A percentile compares a stretch with the other conserved stretches of the same genome.
Evolutionary conservation across 2,329 filamentous ascomycete species (phyloP).

Genomic region (Aureobasidium pullulans): DNA sequence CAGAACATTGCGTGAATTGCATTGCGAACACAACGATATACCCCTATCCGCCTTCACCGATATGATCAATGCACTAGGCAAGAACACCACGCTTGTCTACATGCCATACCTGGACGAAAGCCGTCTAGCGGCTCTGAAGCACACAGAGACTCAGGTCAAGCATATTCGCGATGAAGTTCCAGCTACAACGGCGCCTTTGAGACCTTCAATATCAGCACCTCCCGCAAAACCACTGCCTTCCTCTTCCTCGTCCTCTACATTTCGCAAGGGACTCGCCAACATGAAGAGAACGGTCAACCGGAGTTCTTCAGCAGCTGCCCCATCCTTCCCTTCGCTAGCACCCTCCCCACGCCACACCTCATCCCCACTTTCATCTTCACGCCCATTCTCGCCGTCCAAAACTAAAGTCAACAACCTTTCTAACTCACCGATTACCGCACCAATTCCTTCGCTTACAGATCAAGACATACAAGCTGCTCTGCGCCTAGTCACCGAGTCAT

Average conservation of each 20-base stretch:
- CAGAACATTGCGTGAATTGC: slow-evolving; percentile 53
- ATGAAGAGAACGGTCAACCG: slow-evolving; percentile 26
- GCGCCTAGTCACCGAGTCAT: slow-evolving; percentile 41
- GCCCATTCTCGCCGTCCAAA: slow-evolving; percentile 13
- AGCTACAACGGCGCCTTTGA: slow-evolving; percentile 15
- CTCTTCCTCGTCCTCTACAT: neutral
- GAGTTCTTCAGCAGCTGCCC: slow-evolving; percentile 22
- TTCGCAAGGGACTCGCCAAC: slow-evolving; percentile 26
- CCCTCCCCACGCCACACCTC: slow-evolving; percentile 3
- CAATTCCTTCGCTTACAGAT: slow-evolving; percentile 30
- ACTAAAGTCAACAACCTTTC: slow-evolving; percentile 18
- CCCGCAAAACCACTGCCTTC: neutral
- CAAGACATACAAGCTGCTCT: slow-evolving; percentile 45
- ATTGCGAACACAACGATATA: slow-evolving; percentile 66
- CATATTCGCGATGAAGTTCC: slow-evolving; percentile 38
- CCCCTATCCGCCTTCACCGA: slow-evolving; percentile 64
- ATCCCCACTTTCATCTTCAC: slow-evolving; percentile 21
- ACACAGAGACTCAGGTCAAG: slow-evolving; percentile 49
- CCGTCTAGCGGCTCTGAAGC: slow-evolving; percentile 53
- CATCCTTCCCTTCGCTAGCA: slow-evolving; percentile 22
- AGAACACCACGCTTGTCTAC: slow-evolving; percentile 55
- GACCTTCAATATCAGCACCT: slow-evolving; percentile 16
- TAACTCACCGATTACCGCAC: slow-evolving; percentile 19
- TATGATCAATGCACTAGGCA: slow-evolving; percentile 59
- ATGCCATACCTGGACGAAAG: slow-evolving; percentile 58